Percentiles rank a stretch among this genome's conserved stretches.
phyloP scores from a whole-genome alignment of 208 protist species.

The Sergeia podlipaevii region DNA sequence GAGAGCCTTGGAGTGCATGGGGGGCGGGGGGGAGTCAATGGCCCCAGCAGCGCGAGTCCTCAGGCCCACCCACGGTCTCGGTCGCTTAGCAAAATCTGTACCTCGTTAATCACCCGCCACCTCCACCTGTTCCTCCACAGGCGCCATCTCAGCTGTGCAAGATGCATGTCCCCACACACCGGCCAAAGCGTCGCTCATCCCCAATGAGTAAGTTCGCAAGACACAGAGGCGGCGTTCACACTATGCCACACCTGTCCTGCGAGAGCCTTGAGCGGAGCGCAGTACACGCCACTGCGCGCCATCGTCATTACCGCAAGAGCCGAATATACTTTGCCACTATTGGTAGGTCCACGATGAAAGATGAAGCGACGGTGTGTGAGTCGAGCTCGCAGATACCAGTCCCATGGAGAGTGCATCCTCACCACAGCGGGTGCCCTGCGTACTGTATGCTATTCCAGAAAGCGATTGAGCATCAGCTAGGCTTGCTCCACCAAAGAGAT shows the following conservation, averaged over 20 bases:
- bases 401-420: constrained; percentile 67
- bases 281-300: constrained; percentile 87
- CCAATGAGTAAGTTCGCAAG: constrained; percentile 94
- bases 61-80: constrained; percentile 92
- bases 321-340: constrained; percentile 94
- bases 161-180: constrained; percentile 77
- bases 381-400: constrained; percentile 83
- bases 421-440: constrained; percentile 48
- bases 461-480: constrained; percentile 24
- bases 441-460: constrained; percentile 62
- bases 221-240: constrained; percentile 58
- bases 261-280: constrained; percentile 92
- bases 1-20: too few species aligned
- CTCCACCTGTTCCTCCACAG: constrained; percentile 67
- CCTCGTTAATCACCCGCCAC: constrained; percentile 92
- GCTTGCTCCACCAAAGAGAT: constrained; percentile 19
- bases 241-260: constrained; percentile 90
- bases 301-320: constrained; percentile 61
- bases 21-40: too few species aligned
- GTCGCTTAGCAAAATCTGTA: constrained; percentile 94
- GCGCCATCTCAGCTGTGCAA: constrained; percentile 92
- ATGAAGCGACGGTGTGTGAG: constrained; percentile 72
- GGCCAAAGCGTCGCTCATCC: constrained; percentile 77
- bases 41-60: constrained; percentile 92
- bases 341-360: constrained; percentile 93